These are phyloP conservation scores for Gracilaria domingensis DNA, from an alignment of 23 red algal genomes.

Conservation along the genomic window DNA sequence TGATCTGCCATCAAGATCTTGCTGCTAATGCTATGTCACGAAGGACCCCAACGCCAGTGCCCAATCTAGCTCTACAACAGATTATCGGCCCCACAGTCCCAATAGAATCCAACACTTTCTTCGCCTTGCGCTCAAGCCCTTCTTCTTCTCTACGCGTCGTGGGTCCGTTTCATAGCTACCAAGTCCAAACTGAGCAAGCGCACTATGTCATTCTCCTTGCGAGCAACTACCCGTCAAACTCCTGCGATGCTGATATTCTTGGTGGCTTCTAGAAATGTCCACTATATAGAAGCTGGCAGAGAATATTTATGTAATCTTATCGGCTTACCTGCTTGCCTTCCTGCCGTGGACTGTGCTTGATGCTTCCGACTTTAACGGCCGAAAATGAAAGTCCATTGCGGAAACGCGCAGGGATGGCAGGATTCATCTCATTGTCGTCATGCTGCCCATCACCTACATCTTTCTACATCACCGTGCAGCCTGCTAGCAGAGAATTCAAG, in stretches of 20 bases:
- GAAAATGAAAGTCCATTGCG: conserved; percentile 41
- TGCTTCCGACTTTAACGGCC: conserved; percentile 38
- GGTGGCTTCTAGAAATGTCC: not conserved
- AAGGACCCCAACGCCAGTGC: not conserved
- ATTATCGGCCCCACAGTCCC: not conserved
- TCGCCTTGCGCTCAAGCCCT: not conserved
- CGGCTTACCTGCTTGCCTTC: conserved; percentile 53
- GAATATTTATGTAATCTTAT: conserved; percentile 41
- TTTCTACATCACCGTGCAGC: conserved; percentile 53
- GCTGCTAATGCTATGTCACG: not conserved
- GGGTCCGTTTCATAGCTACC: not conserved
- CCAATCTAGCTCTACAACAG: not conserved
- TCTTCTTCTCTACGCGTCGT: not conserved
- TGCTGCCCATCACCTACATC: conserved; percentile 43
- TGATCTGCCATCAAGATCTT: not conserved
- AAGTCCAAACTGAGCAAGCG: not conserved
- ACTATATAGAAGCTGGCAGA: conserved; percentile 25
- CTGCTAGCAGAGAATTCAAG: conserved; percentile 29
- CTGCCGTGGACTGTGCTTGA: conserved; percentile 57
- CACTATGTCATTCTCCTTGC: not conserved
- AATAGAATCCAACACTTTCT: not conserved
- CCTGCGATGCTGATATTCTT: not conserved
- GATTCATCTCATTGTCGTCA: conserved; percentile 21
- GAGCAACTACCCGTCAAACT: not conserved
- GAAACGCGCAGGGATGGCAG: not conserved